Percentiles rank a stretch among this genome's conserved stretches.
Conservation (phyloP, 1,284 basidiomycete species). For the Serendipita sp. region DNA sequence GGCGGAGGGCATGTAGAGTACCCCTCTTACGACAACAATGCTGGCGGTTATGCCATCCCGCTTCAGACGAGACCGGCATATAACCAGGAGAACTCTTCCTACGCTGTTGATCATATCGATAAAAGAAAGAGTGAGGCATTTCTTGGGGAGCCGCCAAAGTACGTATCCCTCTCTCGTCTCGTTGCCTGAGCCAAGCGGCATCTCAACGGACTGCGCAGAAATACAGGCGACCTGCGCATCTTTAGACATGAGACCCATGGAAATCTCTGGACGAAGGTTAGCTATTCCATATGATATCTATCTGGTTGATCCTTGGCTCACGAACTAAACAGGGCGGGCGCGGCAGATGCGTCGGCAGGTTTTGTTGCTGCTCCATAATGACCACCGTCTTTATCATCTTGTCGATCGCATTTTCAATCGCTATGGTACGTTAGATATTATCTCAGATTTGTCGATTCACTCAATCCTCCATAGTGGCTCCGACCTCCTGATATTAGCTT, state of each 20-base stretch:
- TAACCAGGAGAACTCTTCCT: not conserved
- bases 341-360: constrained; percentile 42
- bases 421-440: constrained; percentile 39
- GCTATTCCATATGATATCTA: not conserved
- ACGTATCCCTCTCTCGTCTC: not conserved
- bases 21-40: not conserved
- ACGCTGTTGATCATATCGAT: not conserved
- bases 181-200: not conserved
- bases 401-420: constrained; percentile 55
- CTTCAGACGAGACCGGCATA: not conserved
- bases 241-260: not conserved
- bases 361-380: constrained; percentile 58
- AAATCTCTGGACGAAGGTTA: constrained; percentile 4
- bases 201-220: not conserved
- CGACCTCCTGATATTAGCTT: constrained; percentile 63
- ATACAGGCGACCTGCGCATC: constrained; percentile 1
- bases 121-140: not conserved
- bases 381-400: constrained; percentile 48
- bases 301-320: not conserved
- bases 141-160: constrained; percentile 5
- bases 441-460: not conserved
- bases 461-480: constrained; percentile 42
- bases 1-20: not conserved
- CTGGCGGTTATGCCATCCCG: not conserved
- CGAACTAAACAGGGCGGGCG: constrained; percentile 35